A percentile compares a stretch with the other conserved stretches of the same genome.
Conservation (phyloP, 225 moss, liverwort and hornwort species). For the Pseudoscleropodium purum region DNA sequence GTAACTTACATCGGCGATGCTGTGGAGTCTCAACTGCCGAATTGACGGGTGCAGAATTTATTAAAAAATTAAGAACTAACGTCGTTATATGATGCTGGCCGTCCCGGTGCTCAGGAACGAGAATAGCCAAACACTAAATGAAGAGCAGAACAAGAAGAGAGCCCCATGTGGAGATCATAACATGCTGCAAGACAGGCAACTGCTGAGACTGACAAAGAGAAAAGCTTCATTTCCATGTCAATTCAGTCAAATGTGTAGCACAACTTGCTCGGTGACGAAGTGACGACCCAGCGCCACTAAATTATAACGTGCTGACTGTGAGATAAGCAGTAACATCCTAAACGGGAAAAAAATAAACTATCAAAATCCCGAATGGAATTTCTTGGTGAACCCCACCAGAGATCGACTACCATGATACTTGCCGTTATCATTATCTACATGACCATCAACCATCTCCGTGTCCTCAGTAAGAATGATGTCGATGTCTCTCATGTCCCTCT, state of each 20-base stretch:
- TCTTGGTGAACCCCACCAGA: conserved; percentile 3
- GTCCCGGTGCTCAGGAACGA: not conserved
- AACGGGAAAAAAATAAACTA: not conserved
- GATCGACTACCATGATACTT: conserved; percentile 17
- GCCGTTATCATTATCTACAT: conserved; percentile 4
- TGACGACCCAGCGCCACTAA: not conserved
- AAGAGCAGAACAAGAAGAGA: not conserved
- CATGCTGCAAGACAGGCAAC: not conserved
- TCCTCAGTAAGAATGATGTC: conserved; percentile 69
- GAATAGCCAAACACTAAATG: not conserved
- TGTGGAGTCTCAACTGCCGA: not conserved
- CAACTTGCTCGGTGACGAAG: not conserved
- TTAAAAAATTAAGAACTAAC: not conserved
- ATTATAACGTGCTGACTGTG: not conserved
- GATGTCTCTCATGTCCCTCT: conserved; percentile 71
- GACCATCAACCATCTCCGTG: conserved; percentile 43
- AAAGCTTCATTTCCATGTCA: not conserved
- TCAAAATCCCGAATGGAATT: not conserved
- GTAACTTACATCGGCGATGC: not conserved
- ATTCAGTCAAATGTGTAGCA: not conserved
- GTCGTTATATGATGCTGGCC: not conserved
- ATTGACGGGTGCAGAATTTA: not conserved
- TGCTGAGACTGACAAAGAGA: not conserved
- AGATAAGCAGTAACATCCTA: not conserved
- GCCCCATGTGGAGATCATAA: not conserved